Conservation (phyloP, 129 eudicot genomes). For the Artemisia argyi region DNA sequence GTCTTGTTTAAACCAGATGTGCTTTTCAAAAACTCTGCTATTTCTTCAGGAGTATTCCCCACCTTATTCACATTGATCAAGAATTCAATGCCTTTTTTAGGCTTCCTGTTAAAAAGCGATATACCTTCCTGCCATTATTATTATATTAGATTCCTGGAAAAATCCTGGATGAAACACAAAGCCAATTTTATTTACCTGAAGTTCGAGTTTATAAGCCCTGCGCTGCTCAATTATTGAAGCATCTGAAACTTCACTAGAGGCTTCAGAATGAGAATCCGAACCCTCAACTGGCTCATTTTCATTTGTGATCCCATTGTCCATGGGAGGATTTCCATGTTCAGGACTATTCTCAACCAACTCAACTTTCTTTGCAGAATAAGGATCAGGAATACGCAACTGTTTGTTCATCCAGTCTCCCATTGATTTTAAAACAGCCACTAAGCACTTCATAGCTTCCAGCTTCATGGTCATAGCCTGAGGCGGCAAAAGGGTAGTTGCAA, state of each 20-base stretch:
- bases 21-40: conserved; percentile 72
- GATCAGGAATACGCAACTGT: conserved; percentile 84
- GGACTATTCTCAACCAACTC: conserved; percentile 52
- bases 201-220: conserved; percentile 90
- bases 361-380: conserved; percentile 51
- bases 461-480: conserved; percentile 84
- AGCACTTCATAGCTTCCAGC: conserved; percentile 90
- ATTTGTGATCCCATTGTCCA: conserved; percentile 50
- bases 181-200: conserved; percentile 60
- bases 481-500: conserved; percentile 73
- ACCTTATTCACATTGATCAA: conserved; percentile 87
- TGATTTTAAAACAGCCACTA: conserved; percentile 78
- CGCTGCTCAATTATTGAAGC: conserved; percentile 87
- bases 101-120: conserved; percentile 86
- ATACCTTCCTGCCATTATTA: conserved; percentile 93
- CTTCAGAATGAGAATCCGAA: conserved; percentile 76
- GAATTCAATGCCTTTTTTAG: conserved; percentile 89
- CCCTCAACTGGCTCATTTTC: conserved; percentile 63
- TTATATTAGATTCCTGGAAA: conserved; percentile 37
- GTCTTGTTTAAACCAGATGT: conserved; percentile 84
- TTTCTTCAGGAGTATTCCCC: conserved; percentile 85
- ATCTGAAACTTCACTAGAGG: conserved; percentile 77
- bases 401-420: conserved; percentile 99
- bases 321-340: conserved; percentile 47
- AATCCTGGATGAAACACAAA: conserved; percentile 6